phyloP scores from a whole-genome alignment of 345 rosid genomes.

The Erodium maritimum region DNA sequence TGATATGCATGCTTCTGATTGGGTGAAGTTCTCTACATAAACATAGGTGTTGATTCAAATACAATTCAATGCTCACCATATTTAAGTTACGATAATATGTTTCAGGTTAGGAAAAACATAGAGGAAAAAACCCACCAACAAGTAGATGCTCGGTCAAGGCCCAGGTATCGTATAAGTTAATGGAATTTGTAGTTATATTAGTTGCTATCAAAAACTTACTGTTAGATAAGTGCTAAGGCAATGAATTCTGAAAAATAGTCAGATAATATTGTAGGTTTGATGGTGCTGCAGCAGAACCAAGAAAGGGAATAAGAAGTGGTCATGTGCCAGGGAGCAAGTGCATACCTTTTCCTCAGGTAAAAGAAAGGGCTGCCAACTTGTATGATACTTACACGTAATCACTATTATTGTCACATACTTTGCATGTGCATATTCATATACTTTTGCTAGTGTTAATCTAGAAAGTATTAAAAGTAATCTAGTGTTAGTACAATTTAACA shows the following conservation, averaged over 20 bases:
- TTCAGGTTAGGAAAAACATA: constrained; percentile 40
- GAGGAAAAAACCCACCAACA: constrained; percentile 20
- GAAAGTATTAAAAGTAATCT: too few relatives aligned
- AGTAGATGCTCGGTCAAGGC: constrained; percentile 79
- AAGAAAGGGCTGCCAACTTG: background rate
- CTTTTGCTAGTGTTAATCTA: too few relatives aligned
- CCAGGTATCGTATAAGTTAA: constrained; percentile 38
- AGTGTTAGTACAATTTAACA: too few relatives aligned
- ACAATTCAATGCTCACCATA: background rate
- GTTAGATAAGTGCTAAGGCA: background rate
- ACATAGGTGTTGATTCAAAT: background rate
- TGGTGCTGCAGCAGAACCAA: constrained; percentile 83
- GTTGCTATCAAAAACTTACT: too few relatives aligned
- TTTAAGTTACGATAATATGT: constrained; percentile 6
- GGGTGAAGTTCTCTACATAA: too few relatives aligned
- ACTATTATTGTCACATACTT: too few relatives aligned
- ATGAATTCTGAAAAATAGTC: background rate
- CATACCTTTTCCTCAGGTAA: constrained; percentile 75
- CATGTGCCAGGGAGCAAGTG: constrained; percentile 97
- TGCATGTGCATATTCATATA: too few relatives aligned
- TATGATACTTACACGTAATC: background rate
- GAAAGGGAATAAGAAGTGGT: constrained; percentile 88
- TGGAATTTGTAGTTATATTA: background rate
- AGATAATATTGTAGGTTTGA: constrained; percentile 49
- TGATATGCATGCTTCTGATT: too few relatives aligned